Conservation (phyloP, 2,329 filamentous ascomycete genomes). For the Calonectria naviculata region DNA sequence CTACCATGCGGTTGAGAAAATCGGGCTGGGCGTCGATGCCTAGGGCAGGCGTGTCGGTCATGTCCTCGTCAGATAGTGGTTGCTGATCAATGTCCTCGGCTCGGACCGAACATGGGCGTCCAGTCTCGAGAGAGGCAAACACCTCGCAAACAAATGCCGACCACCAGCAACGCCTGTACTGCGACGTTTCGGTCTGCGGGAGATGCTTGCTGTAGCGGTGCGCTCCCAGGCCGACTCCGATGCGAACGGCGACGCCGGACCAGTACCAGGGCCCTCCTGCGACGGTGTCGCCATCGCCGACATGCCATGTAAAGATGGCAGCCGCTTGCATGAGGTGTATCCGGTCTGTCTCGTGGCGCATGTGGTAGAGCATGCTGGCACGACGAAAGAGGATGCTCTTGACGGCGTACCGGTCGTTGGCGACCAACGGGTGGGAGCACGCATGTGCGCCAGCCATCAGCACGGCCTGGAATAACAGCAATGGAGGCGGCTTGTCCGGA, state of each 20-base stretch:
- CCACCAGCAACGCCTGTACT: constrained; percentile 40
- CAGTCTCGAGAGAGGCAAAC: constrained; percentile 34
- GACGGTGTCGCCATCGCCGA: constrained; percentile 36
- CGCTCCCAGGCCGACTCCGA: constrained; percentile 32
- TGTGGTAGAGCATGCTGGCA: constrained; percentile 40
- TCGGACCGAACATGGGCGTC: constrained; percentile 34
- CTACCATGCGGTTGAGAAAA: constrained; percentile 37
- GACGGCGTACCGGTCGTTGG: constrained; percentile 37
- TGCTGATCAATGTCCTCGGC: constrained; percentile 39
- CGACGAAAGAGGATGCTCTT: constrained; percentile 38
- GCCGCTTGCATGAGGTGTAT: constrained; percentile 40
- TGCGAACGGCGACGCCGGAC: constrained; percentile 37
- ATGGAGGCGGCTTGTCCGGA: constrained; percentile 33
- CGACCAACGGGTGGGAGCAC: constrained; percentile 35
- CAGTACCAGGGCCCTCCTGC: constrained; percentile 40
- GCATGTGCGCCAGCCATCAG: constrained; percentile 40
- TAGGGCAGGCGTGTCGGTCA: neutral
- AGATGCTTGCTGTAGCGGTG: constrained; percentile 35
- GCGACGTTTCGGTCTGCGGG: constrained; percentile 33
- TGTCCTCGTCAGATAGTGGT: constrained; percentile 32
- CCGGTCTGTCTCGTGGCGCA: constrained; percentile 37
- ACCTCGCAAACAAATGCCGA: constrained; percentile 38
- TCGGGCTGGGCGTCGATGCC: constrained; percentile 22
- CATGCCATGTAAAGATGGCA: constrained; percentile 37
- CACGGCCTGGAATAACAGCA: constrained; percentile 35